phyloP scores from a whole-genome alignment of 1,284 basidiomycete genomes.

The Takashimella koratensis region DNA sequence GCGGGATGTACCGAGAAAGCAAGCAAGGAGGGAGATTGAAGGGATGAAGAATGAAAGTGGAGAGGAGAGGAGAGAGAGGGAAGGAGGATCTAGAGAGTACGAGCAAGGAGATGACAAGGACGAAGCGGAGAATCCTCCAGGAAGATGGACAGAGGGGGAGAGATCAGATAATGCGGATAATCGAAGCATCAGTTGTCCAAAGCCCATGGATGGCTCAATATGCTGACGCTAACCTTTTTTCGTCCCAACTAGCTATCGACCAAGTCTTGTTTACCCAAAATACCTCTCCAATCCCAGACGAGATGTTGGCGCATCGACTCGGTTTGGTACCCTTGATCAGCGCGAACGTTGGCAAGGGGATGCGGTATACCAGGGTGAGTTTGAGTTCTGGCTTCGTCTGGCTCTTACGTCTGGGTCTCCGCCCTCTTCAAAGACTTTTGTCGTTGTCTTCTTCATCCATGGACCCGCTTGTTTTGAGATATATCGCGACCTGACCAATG shows the following conservation, averaged over 20 bases:
- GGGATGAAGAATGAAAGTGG: not conserved
- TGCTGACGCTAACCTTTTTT: too few relatives aligned
- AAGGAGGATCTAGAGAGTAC: too few relatives aligned
- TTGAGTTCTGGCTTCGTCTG: not conserved
- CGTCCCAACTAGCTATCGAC: constrained; percentile 97
- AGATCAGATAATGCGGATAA: too few relatives aligned
- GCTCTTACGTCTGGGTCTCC: not conserved
- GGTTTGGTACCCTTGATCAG: constrained; percentile 92
- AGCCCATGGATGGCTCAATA: too few relatives aligned
- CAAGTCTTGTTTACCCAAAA: constrained; percentile 91
- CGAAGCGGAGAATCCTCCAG: too few relatives aligned
- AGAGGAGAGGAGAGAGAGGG: not conserved
- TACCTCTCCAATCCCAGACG: constrained; percentile 91
- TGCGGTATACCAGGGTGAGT: constrained; percentile 57
- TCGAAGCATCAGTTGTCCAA: too few relatives aligned
- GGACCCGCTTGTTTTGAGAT: too few relatives aligned
- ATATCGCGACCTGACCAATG: not conserved
- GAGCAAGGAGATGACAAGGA: too few relatives aligned
- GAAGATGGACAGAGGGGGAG: too few relatives aligned
- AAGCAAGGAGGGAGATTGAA: not conserved
- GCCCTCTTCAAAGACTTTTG: too few relatives aligned
- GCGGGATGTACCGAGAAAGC: too few relatives aligned
- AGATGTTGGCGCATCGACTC: constrained; percentile 93
- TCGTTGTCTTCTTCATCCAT: too few relatives aligned
- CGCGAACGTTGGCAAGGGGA: constrained; percentile 74